phyloP scores from a whole-genome alignment of 106 monocot genomes.

The Acorus calamus region DNA sequence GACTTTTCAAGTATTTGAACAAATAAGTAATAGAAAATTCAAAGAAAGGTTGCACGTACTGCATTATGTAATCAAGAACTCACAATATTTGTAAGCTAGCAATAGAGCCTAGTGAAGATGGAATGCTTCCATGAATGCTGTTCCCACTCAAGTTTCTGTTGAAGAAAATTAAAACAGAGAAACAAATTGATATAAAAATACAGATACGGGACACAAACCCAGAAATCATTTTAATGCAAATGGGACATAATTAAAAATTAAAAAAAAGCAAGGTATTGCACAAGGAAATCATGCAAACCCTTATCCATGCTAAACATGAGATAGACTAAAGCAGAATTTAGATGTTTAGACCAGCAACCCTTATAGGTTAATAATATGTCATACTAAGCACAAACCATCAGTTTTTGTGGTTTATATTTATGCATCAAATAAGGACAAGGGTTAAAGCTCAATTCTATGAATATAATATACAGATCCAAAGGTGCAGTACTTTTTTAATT shows the following conservation, averaged over 20 bases:
- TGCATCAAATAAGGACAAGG: no score
- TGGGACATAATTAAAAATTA: not conserved
- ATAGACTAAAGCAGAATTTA: not conserved
- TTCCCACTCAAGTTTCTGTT: conserved; percentile 89
- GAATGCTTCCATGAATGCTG: conserved; percentile 70
- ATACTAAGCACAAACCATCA: not conserved
- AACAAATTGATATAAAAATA: not conserved
- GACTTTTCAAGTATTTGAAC: no score
- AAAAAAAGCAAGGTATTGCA: not conserved
- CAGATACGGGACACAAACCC: no score
- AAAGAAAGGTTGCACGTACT: no score
- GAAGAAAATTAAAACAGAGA: conserved; percentile 1
- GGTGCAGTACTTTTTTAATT: no score
- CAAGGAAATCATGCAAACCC: not conserved
- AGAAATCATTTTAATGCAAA: no score
- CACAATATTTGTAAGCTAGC: conserved; percentile 58
- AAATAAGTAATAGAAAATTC: no score
- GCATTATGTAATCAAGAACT: conserved; percentile 14
- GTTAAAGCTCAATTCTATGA: no score
- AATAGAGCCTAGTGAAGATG: conserved; percentile 62
- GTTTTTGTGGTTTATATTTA: not conserved
- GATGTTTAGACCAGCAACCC: not conserved
- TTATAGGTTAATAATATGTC: not conserved
- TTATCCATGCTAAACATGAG: not conserved
- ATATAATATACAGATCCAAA: no score